phyloP scores from a whole-genome alignment of 768 basidiomycete genomes.

The Stropharia rugosoannulata region DNA sequence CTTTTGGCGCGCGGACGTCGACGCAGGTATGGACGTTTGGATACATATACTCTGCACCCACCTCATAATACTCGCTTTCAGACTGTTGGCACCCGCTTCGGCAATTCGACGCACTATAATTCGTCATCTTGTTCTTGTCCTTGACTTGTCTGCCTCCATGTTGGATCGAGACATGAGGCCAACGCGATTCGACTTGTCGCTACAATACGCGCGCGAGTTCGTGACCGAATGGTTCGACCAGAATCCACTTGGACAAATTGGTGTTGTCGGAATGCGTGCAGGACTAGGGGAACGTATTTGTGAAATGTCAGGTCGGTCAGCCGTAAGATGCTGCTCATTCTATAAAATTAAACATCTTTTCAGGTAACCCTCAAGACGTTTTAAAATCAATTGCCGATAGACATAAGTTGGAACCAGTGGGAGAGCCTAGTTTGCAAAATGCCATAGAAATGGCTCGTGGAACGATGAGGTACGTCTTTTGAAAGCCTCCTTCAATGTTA shows the following conservation, averaged over 20 bases:
- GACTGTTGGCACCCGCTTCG: constrained; percentile 76
- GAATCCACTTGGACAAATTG: constrained; percentile 97
- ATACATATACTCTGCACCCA: not conserved
- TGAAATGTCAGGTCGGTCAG: constrained; percentile 82
- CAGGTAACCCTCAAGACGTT: constrained; percentile 97
- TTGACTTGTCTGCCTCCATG: constrained; percentile 92
- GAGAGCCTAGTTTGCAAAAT: constrained; percentile 96
- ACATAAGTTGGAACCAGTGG: constrained; percentile 83
- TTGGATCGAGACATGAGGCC: constrained; percentile 95
- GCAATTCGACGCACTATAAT: constrained; percentile 96
- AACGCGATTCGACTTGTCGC: constrained; percentile 85
- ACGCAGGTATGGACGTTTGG: constrained; percentile 52
- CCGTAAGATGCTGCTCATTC: not conserved
- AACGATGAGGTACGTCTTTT: constrained; percentile 74
- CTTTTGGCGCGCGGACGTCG: constrained; percentile 84
- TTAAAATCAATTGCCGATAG: constrained; percentile 81
- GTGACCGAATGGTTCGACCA: constrained; percentile 98
- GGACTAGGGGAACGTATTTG: constrained; percentile 89
- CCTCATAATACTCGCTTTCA: constrained; percentile 28
- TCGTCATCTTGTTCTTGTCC: constrained; percentile 88
- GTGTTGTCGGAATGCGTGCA: constrained; percentile 88
- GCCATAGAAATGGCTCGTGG: constrained; percentile 95
- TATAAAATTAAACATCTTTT: not conserved
- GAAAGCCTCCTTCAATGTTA: not conserved
- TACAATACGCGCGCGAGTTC: constrained; percentile 91